Evolutionary conservation across 176 grass and related monocot species (phyloP).

Genomic region (Thinopyrum elongatum): DNA sequence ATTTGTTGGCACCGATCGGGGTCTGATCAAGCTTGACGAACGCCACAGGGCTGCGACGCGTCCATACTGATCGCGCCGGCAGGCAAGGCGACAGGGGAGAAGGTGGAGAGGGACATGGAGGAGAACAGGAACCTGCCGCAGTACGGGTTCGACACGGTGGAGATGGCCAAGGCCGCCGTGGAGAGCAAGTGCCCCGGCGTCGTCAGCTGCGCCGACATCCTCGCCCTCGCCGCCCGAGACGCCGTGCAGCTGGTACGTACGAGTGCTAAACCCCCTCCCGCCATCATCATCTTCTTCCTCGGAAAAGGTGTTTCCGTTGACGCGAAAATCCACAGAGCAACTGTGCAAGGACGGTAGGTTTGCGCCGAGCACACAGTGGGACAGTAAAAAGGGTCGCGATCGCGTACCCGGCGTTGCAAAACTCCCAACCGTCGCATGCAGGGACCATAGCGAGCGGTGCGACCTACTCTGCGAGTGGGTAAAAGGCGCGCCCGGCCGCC

Average conservation of each 20-base stretch:
- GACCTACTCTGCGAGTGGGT: conserved; percentile 6
- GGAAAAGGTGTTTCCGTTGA: neutral
- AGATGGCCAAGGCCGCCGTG: conserved; percentile 79
- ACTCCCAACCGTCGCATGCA: neutral
- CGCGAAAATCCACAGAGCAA: neutral
- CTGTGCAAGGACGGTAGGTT: neutral
- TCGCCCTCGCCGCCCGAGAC: conserved; percentile 80
- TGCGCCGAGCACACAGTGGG: neutral
- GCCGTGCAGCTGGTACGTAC: conserved; percentile 68
- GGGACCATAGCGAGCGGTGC: conserved; percentile 8
- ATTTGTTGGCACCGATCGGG: too few relatives aligned
- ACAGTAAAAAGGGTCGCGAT: neutral
- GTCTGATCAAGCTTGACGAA: too few relatives aligned
- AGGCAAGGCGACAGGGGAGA: neutral
- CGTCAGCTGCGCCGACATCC: conserved; percentile 91
- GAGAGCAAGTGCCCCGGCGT: conserved; percentile 80
- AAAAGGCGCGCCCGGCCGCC: conserved; percentile 18
- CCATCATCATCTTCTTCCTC: neutral
- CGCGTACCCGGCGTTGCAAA: neutral
- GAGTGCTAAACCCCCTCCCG: neutral
- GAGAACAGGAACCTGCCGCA: conserved; percentile 75
- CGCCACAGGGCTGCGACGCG: conserved; percentile 65
- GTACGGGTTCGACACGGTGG: conserved; percentile 82
- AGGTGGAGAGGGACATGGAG: conserved; percentile 84
- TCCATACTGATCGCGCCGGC: conserved; percentile 84